phyloP scores from a whole-genome alignment of 108 stramenopile species.

The Nitzschia inconspicua region DNA sequence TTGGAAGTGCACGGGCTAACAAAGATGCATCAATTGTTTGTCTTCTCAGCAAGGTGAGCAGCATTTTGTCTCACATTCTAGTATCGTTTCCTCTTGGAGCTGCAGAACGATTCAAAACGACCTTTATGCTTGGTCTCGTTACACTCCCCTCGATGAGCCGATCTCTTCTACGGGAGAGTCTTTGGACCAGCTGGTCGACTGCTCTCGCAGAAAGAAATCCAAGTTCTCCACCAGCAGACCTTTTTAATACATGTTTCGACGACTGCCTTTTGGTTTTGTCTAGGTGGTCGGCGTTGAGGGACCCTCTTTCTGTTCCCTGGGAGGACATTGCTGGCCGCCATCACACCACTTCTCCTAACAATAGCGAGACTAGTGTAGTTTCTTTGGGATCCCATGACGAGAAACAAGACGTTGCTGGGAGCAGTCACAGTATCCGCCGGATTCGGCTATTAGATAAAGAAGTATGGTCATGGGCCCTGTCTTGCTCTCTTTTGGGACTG shows the following conservation, averaged over 20 bases:
- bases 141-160: slow-evolving; percentile 17
- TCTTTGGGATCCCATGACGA: neutral
- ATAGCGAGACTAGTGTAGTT: neutral
- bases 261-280: slow-evolving; percentile 17
- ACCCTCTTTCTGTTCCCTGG: slow-evolving; percentile 32
- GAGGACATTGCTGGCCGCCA: slow-evolving; percentile 23
- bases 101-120: slow-evolving; percentile 20
- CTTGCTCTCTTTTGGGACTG: slow-evolving; percentile 20
- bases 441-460: slow-evolving; percentile 15
- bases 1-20: neutral
- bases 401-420: neutral
- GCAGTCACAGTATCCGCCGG: neutral
- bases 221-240: too few relatives aligned
- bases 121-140: slow-evolving; percentile 15
- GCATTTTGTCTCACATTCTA: slow-evolving; percentile 3
- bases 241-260: slow-evolving; percentile 6
- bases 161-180: neutral
- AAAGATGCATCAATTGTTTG: neutral
- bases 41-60: slow-evolving; percentile 2
- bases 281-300: slow-evolving; percentile 23
- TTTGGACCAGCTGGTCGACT: neutral
- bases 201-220: too few relatives aligned
- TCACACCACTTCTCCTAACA: neutral
- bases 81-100: slow-evolving; percentile 13
- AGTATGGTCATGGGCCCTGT: slow-evolving; percentile 32